Conservation (phyloP, 495 filamentous ascomycete genomes). For the Ramalina intermedia region DNA sequence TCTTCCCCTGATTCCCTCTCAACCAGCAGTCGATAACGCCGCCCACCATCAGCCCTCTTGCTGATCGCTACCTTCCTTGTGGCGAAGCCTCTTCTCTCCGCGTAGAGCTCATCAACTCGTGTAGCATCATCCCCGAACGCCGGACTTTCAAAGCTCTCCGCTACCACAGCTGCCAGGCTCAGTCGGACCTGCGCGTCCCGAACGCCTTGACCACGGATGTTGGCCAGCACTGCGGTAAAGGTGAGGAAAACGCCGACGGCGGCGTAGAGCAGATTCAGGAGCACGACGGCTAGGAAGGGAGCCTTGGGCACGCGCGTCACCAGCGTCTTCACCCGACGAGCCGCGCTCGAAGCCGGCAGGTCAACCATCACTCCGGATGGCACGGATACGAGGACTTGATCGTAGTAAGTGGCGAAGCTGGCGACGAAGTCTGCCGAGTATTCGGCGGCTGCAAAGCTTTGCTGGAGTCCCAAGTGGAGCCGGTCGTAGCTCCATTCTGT, state of each 20-base stretch:
- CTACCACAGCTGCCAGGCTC: conserved; percentile 6
- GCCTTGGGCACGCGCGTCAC: conserved; percentile 8
- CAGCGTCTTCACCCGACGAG: conserved; percentile 1
- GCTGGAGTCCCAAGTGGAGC: neutral
- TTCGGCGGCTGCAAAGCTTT: neutral
- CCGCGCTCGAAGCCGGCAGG: neutral
- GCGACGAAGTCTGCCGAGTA: conserved; percentile 1
- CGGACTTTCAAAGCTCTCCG: conserved; percentile 10
- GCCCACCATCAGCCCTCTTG: conserved; percentile 2
- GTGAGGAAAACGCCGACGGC: conserved; percentile 4
- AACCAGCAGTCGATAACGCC: conserved; percentile 5
- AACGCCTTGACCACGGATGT: conserved; percentile 1
- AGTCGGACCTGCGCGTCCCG: conserved; percentile 8
- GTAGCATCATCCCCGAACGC: conserved; percentile 9
- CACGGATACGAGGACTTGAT: conserved; percentile 2
- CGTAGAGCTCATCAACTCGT: conserved; percentile 7
- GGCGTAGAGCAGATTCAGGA: conserved; percentile 10
- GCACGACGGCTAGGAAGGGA: conserved; percentile 6
- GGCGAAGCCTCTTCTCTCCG: conserved; percentile 4
- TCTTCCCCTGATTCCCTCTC: neutral
- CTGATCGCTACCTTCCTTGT: conserved; percentile 7
- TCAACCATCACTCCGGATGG: conserved; percentile 1
- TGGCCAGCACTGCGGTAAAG: conserved; percentile 2
- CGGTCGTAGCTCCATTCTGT: neutral
- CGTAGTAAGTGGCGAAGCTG: conserved; percentile 4